Percentiles rank a stretch among this genome's conserved stretches.
phyloP scores from a whole-genome alignment of 768 basidiomycete genomes.

The Lactifluus pinguis region DNA sequence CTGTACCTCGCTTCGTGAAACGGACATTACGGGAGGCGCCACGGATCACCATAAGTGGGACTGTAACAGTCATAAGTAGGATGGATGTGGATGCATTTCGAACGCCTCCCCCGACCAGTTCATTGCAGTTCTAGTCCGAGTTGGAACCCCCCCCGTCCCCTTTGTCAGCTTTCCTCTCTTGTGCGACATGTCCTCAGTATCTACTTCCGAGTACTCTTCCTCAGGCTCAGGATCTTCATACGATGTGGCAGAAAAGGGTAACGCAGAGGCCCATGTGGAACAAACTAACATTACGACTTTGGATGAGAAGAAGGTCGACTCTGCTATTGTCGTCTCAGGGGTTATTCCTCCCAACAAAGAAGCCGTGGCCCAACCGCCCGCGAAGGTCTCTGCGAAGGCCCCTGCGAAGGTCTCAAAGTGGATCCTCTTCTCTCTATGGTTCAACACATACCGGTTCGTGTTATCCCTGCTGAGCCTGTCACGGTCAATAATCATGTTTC shows the following conservation, averaged over 20 bases:
- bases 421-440: conserved; percentile 61
- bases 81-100: not conserved
- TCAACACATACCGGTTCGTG: conserved; percentile 64
- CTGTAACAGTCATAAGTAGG: conserved; percentile 12
- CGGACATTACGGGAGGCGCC: not conserved
- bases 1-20: not conserved
- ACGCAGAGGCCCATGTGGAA: conserved; percentile 17
- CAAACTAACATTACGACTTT: conserved; percentile 1
- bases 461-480: not conserved
- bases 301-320: conserved; percentile 18
- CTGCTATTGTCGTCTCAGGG: conserved; percentile 25
- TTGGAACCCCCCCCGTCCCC: not conserved
- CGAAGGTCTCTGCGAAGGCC: conserved; percentile 29
- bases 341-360: conserved; percentile 23
- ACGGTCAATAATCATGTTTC: conserved; percentile 2
- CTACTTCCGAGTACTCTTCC: conserved; percentile 19
- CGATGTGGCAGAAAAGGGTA: conserved; percentile 27
- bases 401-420: conserved; percentile 48
- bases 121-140: not conserved
- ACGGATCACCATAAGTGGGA: conserved; percentile 14
- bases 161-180: not conserved
- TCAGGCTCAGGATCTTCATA: conserved; percentile 1
- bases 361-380: conserved; percentile 29
- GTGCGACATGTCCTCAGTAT: conserved; percentile 19
- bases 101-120: not conserved